A percentile compares a stretch with the other conserved stretches of the same genome.
These are phyloP conservation scores for Tremella yokohamensis DNA, from an alignment of 768 basidiomycete genomes.

Conservation along the genomic window DNA sequence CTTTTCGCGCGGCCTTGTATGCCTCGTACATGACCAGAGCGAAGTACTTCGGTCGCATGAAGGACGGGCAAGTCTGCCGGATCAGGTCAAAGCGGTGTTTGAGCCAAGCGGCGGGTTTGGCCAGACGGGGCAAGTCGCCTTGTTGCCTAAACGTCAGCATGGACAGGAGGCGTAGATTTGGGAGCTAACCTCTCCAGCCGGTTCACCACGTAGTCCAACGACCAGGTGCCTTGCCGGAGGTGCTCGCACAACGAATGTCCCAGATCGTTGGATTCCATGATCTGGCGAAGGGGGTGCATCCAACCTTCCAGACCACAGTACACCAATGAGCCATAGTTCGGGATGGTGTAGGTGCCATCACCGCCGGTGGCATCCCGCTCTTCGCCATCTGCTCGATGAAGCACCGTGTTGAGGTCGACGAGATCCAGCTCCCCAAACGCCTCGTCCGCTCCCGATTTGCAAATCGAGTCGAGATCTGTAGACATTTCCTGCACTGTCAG, in stretches of 20 bases:
- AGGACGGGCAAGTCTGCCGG: constrained; percentile 68
- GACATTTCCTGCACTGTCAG: constrained; percentile 57
- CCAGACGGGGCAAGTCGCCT: constrained; percentile 65
- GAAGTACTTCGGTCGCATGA: constrained; percentile 94
- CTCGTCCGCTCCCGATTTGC: constrained; percentile 65
- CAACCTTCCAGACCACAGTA: constrained; percentile 97
- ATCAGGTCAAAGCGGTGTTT: constrained; percentile 80
- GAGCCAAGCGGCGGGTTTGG: constrained; percentile 74
- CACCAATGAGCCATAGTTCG: constrained; percentile 66
- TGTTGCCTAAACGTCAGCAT: constrained; percentile 49
- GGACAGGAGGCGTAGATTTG: not conserved
- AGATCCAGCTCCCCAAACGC: constrained; percentile 71
- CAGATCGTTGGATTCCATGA: constrained; percentile 87
- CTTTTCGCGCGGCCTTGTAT: constrained; percentile 81
- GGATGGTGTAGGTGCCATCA: constrained; percentile 76
- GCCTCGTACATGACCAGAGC: constrained; percentile 84
- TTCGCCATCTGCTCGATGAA: constrained; percentile 86
- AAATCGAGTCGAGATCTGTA: constrained; percentile 66
- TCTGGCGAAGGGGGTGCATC: constrained; percentile 80
- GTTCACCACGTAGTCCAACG: constrained; percentile 76
- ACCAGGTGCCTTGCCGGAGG: constrained; percentile 83
- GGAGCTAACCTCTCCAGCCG: constrained; percentile 66
- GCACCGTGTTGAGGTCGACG: constrained; percentile 79
- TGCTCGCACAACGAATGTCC: constrained; percentile 88
- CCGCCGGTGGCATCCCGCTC: constrained; percentile 83